These are phyloP conservation scores for Phoma sp. DNA, from an alignment of 2,329 filamentous ascomycete species.

Conservation along the genomic window DNA sequence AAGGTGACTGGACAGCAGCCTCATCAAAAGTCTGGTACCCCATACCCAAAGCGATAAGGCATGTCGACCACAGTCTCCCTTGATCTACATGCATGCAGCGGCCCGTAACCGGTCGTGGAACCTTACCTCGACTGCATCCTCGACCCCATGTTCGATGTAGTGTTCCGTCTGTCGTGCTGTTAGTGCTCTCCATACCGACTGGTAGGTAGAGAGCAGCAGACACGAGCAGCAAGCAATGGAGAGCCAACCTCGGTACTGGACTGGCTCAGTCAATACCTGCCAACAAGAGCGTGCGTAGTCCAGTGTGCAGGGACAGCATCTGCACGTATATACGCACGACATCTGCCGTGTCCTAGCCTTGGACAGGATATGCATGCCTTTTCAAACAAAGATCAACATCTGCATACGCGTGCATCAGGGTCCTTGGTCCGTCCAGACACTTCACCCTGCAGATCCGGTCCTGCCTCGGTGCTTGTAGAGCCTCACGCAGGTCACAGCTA, in stretches of 20 bases:
- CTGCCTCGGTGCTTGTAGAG: neutral
- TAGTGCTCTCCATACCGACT: too few species aligned
- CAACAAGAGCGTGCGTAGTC: neutral
- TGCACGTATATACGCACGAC: neutral
- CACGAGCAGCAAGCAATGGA: too few species aligned
- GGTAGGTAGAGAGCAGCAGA: too few species aligned
- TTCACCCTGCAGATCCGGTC: neutral
- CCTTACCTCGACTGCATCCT: neutral
- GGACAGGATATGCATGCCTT: neutral
- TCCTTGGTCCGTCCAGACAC: neutral
- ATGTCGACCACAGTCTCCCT: neutral
- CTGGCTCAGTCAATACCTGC: too few species aligned
- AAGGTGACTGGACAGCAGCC: neutral
- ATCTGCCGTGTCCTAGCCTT: neutral
- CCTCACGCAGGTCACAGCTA: neutral
- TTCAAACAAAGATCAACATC: neutral
- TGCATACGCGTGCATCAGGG: constrained; percentile 10
- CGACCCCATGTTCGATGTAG: too few species aligned
- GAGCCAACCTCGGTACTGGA: too few species aligned
- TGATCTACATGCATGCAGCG: constrained; percentile 19
- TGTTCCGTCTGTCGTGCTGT: too few species aligned
- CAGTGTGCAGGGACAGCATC: neutral
- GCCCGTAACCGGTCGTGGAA: constrained; percentile 9
- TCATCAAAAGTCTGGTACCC: neutral
- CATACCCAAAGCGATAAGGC: constrained; percentile 5